These are phyloP conservation scores for Aspergillus pseudotamarii DNA, from an alignment of 2,329 filamentous ascomycete genomes.

Conservation along the genomic window DNA sequence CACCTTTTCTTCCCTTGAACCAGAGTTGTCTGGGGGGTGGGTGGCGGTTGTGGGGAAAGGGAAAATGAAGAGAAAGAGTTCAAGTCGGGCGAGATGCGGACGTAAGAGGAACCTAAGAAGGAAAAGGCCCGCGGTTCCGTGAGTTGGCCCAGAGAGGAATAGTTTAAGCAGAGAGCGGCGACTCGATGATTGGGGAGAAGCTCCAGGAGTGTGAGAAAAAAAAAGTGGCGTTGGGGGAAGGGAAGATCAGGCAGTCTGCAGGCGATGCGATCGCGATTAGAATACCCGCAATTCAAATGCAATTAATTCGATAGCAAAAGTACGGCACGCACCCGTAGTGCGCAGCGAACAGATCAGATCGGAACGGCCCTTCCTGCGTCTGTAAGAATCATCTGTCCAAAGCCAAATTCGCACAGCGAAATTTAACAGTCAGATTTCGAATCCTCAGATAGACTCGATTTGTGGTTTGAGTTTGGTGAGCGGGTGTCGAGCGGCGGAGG, in stretches of 20 bases:
- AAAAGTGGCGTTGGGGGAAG: constrained; percentile 19
- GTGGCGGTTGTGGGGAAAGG: constrained; percentile 21
- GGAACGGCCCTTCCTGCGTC: constrained; percentile 23
- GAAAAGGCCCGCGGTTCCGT: constrained; percentile 2
- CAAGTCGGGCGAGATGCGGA: constrained; percentile 24
- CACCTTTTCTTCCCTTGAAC: constrained; percentile 18
- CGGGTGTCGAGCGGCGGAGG: constrained; percentile 30
- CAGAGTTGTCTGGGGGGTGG: constrained; percentile 18
- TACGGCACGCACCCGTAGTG: constrained; percentile 25
- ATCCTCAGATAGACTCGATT: constrained; percentile 22
- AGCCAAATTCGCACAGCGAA: constrained; percentile 18
- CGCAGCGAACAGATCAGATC: constrained; percentile 34
- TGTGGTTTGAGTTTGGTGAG: constrained; percentile 22
- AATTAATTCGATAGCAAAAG: constrained; percentile 14
- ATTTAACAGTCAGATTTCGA: constrained; percentile 19
- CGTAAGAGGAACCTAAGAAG: constrained; percentile 18
- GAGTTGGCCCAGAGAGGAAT: background rate
- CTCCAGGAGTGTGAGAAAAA: background rate
- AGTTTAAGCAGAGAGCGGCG: constrained; percentile 7
- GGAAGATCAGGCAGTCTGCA: constrained; percentile 17
- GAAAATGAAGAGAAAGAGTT: constrained; percentile 14
- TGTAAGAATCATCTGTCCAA: constrained; percentile 23
- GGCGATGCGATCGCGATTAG: constrained; percentile 22
- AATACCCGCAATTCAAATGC: constrained; percentile 18
- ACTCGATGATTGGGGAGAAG: constrained; percentile 6